Evolutionary conservation across 2,329 filamentous ascomycete species (phyloP).

Genomic region (Scolecobasidium constrictum): DNA sequence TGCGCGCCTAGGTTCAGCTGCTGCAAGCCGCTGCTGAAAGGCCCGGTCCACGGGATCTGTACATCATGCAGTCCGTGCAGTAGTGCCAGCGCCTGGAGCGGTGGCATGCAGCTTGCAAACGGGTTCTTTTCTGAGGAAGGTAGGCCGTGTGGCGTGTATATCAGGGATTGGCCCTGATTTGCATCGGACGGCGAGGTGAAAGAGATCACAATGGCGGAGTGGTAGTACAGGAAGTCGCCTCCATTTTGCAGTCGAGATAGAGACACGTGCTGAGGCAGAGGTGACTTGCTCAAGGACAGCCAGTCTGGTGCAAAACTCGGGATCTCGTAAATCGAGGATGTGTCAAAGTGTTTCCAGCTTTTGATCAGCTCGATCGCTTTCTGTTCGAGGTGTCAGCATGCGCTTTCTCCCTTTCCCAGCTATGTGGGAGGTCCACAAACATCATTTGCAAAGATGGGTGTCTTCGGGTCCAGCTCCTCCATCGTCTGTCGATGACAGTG

Average conservation of each 20-base stretch:
- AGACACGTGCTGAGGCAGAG: conserved; percentile 50
- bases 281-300: conserved; percentile 31
- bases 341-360: conserved; percentile 49
- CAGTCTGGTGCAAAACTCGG: conserved; percentile 39
- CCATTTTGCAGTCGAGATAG: conserved; percentile 45
- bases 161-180: conserved; percentile 39
- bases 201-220: conserved; percentile 49
- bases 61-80: conserved; percentile 56
- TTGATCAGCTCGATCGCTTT: conserved; percentile 47
- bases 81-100: conserved; percentile 44
- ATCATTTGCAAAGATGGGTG: conserved; percentile 49
- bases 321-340: conserved; percentile 35
- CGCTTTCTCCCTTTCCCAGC: neutral
- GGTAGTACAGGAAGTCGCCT: conserved; percentile 47
- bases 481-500: conserved; percentile 55
- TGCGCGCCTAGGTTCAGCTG: conserved; percentile 54
- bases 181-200: conserved; percentile 28
- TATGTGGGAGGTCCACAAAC: conserved; percentile 15
- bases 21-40: conserved; percentile 20
- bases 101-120: conserved; percentile 32
- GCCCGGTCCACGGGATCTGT: conserved; percentile 27
- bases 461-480: conserved; percentile 38
- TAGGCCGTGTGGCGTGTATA: conserved; percentile 57
- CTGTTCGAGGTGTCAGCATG: conserved; percentile 1
- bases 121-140: conserved; percentile 33